These are phyloP conservation scores for Physcomitrium patens DNA, from an alignment of 225 moss, liverwort and hornwort genomes.

Conservation along the genomic window DNA sequence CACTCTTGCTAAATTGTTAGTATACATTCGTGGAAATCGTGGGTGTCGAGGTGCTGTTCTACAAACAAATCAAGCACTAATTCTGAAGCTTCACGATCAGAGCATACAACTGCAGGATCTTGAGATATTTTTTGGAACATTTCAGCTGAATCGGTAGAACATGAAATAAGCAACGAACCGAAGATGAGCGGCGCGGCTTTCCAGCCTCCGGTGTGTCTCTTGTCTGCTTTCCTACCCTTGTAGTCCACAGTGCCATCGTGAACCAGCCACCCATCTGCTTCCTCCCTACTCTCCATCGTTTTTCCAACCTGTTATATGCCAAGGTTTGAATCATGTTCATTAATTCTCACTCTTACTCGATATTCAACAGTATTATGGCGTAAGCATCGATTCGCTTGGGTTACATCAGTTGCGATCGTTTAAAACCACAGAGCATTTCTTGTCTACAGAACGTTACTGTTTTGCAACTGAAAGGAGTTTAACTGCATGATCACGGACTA, in stretches of 20 bases:
- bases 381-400: background rate
- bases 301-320: background rate
- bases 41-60: no score
- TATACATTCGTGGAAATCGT: no score
- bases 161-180: slow-evolving; percentile 14
- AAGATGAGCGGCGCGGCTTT: slow-evolving; percentile 49
- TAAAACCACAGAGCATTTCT: no score
- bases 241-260: slow-evolving; percentile 45
- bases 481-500: no score
- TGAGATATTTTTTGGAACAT: no score
- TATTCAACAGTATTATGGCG: background rate
- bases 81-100: no score
- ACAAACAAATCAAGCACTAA: no score
- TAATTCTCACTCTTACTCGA: background rate
- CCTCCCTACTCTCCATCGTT: slow-evolving; percentile 35
- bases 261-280: slow-evolving; percentile 32
- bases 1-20: no score
- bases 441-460: no score
- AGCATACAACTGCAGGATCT: no score
- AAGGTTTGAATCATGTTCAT: background rate
- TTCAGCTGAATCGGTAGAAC: background rate
- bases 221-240: slow-evolving; percentile 41
- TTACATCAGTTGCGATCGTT: background rate
- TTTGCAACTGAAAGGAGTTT: no score
- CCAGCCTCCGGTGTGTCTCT: slow-evolving; percentile 49